These are phyloP conservation scores for Erythrobasidium yunnanense DNA, from an alignment of 768 basidiomycete species.

Conservation along the genomic window DNA sequence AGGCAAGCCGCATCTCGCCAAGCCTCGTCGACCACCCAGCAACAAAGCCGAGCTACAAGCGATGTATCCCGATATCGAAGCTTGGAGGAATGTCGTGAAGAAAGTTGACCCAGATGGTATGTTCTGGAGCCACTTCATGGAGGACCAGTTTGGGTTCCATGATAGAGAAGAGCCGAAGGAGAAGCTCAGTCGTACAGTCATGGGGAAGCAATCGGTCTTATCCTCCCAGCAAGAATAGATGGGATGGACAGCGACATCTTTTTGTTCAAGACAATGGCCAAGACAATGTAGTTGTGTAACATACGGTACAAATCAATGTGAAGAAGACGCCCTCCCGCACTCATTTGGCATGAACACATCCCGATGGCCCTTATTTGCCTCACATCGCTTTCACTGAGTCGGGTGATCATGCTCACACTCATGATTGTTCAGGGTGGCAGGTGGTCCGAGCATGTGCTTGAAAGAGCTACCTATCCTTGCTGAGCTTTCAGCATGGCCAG, in stretches of 20 bases:
- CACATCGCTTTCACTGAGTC: too few relatives aligned
- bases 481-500: slow-evolving; percentile 22
- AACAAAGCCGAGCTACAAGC: background rate
- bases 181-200: background rate
- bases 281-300: too few relatives aligned
- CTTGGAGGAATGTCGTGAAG: background rate
- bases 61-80: background rate
- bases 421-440: too few relatives aligned
- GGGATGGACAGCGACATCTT: too few relatives aligned
- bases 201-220: background rate
- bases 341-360: too few relatives aligned
- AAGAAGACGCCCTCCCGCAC: too few relatives aligned
- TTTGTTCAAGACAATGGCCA: too few relatives aligned
- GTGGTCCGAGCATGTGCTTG: too few relatives aligned
- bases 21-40: background rate
- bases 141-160: slow-evolving; percentile 5
- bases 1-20: slow-evolving; percentile 10
- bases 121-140: slow-evolving; percentile 15
- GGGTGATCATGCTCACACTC: too few relatives aligned
- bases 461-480: slow-evolving; percentile 2
- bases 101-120: slow-evolving; percentile 1
- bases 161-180: background rate
- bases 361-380: too few relatives aligned
- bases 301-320: too few relatives aligned
- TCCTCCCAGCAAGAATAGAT: background rate